phyloP scores from a whole-genome alignment of 176 grass and related monocot species.

The Juncus inflexus region DNA sequence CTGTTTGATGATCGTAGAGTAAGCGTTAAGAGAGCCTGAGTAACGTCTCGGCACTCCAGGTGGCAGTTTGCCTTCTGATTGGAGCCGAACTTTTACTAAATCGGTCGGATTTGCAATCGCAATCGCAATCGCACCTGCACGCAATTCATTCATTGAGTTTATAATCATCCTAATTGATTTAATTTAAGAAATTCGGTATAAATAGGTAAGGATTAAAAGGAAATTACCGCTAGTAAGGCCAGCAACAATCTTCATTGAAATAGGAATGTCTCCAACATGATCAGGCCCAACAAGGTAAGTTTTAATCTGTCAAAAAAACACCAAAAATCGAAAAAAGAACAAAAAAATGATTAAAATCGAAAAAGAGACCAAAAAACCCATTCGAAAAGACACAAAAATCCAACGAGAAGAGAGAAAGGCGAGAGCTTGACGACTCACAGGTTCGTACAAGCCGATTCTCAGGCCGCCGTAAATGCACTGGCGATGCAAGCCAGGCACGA shows the following conservation, averaged over 20 bases:
- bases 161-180: not conserved
- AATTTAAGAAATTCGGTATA: not conserved
- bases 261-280: slow-evolving; percentile 76
- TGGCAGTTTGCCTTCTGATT: slow-evolving; percentile 74
- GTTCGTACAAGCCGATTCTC: slow-evolving; percentile 79
- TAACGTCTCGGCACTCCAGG: slow-evolving; percentile 71
- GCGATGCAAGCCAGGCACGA: slow-evolving; percentile 74
- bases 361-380: no score
- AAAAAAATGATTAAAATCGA: no score
- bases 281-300: slow-evolving; percentile 57
- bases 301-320: slow-evolving; percentile 50
- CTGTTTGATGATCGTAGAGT: slow-evolving; percentile 69
- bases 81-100: slow-evolving; percentile 94
- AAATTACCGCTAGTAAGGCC: slow-evolving; percentile 70
- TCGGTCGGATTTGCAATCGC: slow-evolving; percentile 84
- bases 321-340: no score
- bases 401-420: no score
- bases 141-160: not conserved
- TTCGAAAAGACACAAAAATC: no score
- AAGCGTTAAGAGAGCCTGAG: slow-evolving; percentile 70
- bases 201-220: not conserved
- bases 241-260: slow-evolving; percentile 80
- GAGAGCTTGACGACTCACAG: slow-evolving; percentile 20
- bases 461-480: slow-evolving; percentile 92
- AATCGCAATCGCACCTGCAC: slow-evolving; percentile 85